Evolutionary conservation across 2,329 filamentous ascomycete species (phyloP).

Genomic region (Coniochaeta sp.): DNA sequence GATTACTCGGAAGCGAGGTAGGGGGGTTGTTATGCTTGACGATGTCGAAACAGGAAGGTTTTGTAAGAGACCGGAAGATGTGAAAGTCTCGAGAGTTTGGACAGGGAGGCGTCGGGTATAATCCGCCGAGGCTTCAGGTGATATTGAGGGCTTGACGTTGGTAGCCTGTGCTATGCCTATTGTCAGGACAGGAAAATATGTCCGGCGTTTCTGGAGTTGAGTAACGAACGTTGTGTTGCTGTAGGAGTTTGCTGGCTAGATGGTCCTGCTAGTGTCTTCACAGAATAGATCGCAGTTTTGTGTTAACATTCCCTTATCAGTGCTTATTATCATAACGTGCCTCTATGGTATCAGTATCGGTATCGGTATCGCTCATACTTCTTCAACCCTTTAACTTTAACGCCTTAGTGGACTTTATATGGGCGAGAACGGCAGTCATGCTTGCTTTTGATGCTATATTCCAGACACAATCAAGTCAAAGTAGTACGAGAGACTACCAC

Average conservation of each 20-base stretch:
- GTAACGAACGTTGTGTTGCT: background rate
- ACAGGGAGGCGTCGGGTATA: background rate
- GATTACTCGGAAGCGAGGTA: conserved; percentile 61
- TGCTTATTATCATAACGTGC: background rate
- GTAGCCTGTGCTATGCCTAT: background rate
- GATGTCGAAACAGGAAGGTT: background rate
- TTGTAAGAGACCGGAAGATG: background rate
- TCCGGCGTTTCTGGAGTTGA: background rate
- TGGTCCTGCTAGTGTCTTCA: too few species aligned
- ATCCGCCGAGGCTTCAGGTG: background rate
- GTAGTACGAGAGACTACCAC: conserved; percentile 35
- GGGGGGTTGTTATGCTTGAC: background rate
- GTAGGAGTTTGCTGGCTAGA: background rate
- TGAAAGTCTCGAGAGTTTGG: background rate
- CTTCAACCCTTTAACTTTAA: too few species aligned
- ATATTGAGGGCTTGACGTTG: background rate
- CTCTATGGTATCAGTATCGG: background rate
- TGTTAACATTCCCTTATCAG: background rate
- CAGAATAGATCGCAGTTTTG: background rate
- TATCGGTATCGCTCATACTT: background rate
- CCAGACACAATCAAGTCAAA: background rate
- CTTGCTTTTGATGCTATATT: background rate
- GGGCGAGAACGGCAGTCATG: background rate
- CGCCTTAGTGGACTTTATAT: background rate
- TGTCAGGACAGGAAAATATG: background rate